Evolutionary conservation across 2,329 filamentous ascomycete genomes (phyloP), one percentile per base, ranked within the genome.

Genomic region (Aspergillus tubingensis): DNA sequence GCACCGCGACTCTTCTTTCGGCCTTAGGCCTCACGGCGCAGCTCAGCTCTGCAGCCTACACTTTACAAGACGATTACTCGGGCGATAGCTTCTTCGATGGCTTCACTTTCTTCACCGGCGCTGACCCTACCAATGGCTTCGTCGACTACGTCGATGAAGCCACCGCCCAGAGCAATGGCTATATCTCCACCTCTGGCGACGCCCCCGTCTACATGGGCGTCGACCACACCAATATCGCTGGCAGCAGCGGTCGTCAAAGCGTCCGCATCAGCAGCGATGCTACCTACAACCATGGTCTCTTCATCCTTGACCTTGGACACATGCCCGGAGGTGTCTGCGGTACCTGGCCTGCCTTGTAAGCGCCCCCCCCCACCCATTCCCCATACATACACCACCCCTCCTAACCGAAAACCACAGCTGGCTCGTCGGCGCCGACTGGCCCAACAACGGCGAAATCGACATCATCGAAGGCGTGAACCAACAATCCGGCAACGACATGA

Each of bases 381-480:
- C 50, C 8, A 13, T 23, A 23, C 11, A 17, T 8, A 48, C n/a
- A 53, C 3, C 13, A 47, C 23, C 2, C 44, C 21, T 15, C 3
- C 27, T 54, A 49, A 60, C 58, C 19, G 19, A 19, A 19, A 19
- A 19, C 19, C 19, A 19, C 30, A 79, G 78, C 72, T 85, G 83
- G 83, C 81, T 80, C 50, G 72, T 91, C 36, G 90, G 89, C 15
- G 79, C 82, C n/a, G 76, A 83, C 70, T 93, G 91, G 91, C 91
- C 91, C 1, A 73, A 73, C 44, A 79, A 81, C 7, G 90, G 90
- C 50, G 91, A 93, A 77, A 90, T 94, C 68, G 91, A 94, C 73
- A 89, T 93, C 68, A 86, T 93, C 67, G 91, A 93, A 78, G 90
- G 89, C 39, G 88, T 92, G 67, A 91, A 91, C 77, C 77, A 80